Evolutionary conservation across 139 green algal genomes (phyloP), one percentile per base, ranked within the genome.

Genomic region (Chlorella sp.): DNA sequence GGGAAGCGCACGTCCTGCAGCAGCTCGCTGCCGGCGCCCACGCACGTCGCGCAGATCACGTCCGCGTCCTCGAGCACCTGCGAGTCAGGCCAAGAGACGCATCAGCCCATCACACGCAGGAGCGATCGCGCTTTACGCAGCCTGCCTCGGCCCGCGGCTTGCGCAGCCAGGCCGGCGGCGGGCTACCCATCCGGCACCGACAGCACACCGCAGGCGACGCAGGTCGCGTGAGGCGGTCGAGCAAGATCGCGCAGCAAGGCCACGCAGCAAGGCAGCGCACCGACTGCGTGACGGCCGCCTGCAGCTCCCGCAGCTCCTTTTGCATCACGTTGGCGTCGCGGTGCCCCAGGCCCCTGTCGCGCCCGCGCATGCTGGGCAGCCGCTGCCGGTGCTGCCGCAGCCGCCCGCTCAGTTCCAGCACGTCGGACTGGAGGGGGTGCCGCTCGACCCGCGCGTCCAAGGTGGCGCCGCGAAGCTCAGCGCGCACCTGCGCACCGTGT

Each of bases 31-130:
- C 77, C 77, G 42, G 77, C 71, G 0, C 77, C 77, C 60, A 72
- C 72, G 24, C 77, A 82, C 2, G 77, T 82, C 27, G 71, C 70
- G 67, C 77, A 82, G 67, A 82, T 82, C 49, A 82, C 77, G 22
- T 82, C 71, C 3, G 77, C 77, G 42, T 64, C 71, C 61, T 5
- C 3, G 61, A 82, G 67, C 23, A 82, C 71, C 26, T 82, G 65
- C 55, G n/a, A 64, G 55, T 27, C 22, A 30, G 22, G 27, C 24
- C 14, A 10, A 10, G 27, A 10, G 55, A 31, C 20, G 4, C 17
- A 20, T 64, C 55, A 64, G 55, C 4, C 42, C 42, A 55, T 10
- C 10, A 10, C 42, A 55, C 10, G 42, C 42, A 10, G 17, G 42
- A 10, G 42, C 42, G 17, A n/a, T n/a, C n/a, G n/a, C n/a, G n/a